These are phyloP conservation scores for Aurantiochytrium sp. DNA, from an alignment of 108 stramenopile genomes.

Conservation along the genomic window DNA sequence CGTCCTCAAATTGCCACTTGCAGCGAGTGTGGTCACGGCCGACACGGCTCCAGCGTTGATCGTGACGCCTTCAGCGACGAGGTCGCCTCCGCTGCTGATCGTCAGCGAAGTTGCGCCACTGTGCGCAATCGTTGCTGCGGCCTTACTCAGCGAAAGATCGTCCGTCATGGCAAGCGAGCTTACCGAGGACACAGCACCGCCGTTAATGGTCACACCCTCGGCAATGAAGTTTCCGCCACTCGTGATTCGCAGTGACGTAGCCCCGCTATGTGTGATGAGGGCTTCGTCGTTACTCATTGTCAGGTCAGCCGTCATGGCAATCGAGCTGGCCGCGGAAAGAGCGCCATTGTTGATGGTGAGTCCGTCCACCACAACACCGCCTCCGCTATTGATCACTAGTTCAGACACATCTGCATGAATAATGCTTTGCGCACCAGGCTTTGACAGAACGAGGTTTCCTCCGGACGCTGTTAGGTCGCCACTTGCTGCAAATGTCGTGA, in stretches of 20 bases:
- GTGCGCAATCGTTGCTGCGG: not conserved
- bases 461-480: not conserved
- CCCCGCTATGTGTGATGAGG: not conserved
- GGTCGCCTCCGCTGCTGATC: not conserved
- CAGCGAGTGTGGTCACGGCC: too few species aligned
- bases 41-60: not conserved
- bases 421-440: not conserved
- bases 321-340: too few species aligned
- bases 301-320: too few species aligned
- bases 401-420: not conserved
- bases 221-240: not conserved
- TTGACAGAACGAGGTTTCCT: not conserved
- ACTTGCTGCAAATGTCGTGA: not conserved
- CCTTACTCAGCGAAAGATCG: not conserved
- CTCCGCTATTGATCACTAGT: not conserved
- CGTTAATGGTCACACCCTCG: not conserved
- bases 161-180: not conserved
- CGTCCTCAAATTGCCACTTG: too few species aligned
- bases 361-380: too few species aligned
- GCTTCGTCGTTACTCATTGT: not conserved
- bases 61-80: not conserved
- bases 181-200: not conserved
- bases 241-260: not conserved
- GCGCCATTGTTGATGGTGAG: too few species aligned
- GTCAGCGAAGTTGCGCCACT: not conserved